Conservation (phyloP, 1,284 basidiomycete species). For the Pterula multifida region DNA sequence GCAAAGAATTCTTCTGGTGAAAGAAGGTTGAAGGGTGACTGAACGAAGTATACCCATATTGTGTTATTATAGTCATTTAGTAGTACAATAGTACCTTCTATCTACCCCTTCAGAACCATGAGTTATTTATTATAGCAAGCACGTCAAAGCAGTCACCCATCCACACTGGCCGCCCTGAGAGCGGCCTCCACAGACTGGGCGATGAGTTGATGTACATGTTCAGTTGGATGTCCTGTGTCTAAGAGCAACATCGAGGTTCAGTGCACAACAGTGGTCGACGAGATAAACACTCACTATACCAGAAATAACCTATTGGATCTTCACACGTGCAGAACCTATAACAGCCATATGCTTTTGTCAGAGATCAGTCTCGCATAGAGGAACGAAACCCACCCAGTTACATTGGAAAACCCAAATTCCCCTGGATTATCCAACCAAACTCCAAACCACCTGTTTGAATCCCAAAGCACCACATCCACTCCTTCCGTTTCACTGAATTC, state of each 20-base stretch:
- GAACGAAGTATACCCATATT: too few species aligned
- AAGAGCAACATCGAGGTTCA: constrained; percentile 1
- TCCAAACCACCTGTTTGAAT: constrained; percentile 38
- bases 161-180: too few species aligned
- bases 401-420: constrained; percentile 33
- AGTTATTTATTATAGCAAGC: too few species aligned
- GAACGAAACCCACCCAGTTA: constrained; percentile 28
- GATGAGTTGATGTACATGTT: constrained; percentile 33
- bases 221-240: constrained; percentile 39
- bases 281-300: constrained; percentile 33
- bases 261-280: background rate
- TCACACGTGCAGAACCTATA: constrained; percentile 38
- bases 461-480: constrained; percentile 29
- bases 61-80: too few species aligned
- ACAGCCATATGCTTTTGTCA: background rate
- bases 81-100: too few species aligned
- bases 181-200: constrained; percentile 27
- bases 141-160: too few species aligned
- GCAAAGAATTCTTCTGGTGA: too few species aligned
- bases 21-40: too few species aligned
- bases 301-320: constrained; percentile 34
- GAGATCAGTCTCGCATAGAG: constrained; percentile 1
- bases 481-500: background rate
- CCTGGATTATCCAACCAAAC: constrained; percentile 28
- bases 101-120: too few species aligned